These are phyloP conservation scores for Trichosanthes cucumerina DNA, from an alignment of 306 rosid genomes.

Conservation along the genomic window DNA sequence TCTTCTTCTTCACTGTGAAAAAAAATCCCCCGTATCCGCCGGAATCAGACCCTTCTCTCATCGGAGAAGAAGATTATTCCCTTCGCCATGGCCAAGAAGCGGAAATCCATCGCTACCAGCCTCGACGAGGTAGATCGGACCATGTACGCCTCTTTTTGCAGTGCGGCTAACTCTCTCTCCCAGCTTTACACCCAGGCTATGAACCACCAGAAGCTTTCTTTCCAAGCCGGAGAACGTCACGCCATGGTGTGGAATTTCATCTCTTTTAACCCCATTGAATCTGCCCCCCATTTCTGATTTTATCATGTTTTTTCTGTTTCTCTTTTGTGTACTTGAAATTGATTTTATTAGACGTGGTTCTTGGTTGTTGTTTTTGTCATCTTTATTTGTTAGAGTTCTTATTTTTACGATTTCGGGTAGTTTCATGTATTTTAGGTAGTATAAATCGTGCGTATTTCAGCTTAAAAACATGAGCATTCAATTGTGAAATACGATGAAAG, in stretches of 20 bases:
- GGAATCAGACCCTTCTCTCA: not conserved
- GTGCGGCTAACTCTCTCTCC: conserved; percentile 92
- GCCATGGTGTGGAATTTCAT: conserved; percentile 42
- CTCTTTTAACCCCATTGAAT: not conserved
- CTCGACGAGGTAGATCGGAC: conserved; percentile 95
- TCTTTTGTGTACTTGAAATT: not conserved
- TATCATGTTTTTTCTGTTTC: not conserved
- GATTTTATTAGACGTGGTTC: not conserved
- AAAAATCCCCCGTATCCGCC: not conserved
- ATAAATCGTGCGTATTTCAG: not conserved
- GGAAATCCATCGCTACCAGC: conserved; percentile 61
- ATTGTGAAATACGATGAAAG: not conserved
- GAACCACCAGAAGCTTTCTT: conserved; percentile 81
- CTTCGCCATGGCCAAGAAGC: conserved; percentile 39
- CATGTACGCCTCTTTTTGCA: conserved; percentile 87
- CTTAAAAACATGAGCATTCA: not conserved
- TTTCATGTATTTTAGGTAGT: not conserved
- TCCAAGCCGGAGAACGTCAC: conserved; percentile 96
- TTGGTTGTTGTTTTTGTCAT: not conserved
- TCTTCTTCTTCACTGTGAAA: not conserved
- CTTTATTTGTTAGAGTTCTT: not conserved
- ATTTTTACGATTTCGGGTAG: not conserved
- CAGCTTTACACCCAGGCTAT: conserved; percentile 85
- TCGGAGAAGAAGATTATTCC: not conserved
- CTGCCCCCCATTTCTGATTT: not conserved